Evolutionary conservation across 192 early-diverging fungal species (phyloP), one percentile per base, ranked within the genome.

Genomic region (Coemansia sp.): DNA sequence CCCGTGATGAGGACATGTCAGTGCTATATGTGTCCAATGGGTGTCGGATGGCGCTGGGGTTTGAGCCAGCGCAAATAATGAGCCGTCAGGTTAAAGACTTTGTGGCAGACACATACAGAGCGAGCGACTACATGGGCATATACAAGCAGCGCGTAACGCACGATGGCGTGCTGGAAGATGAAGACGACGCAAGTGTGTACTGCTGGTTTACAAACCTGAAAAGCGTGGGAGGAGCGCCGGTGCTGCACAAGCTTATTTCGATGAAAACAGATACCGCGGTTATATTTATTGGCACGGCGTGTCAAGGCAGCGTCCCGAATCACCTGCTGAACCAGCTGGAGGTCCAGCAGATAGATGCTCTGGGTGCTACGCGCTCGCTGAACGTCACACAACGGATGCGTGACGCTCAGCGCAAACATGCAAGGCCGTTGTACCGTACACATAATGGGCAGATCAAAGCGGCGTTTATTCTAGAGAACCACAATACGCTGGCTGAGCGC

Each of bases 381-480:
- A 44, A 44, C n/a, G 43, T 21, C 1, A 44, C 43, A 1, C 5
- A n/a, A 0, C 12, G 18, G 43, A 64, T 61, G 29, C 52, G 45
- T 18, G 69, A 71, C 5, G 42, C 28, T 16, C 33, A 42, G 10
- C 33, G 48, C 10, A 29, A 21, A 4, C 42, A 14, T n/a, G n/a
- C n/a, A 3, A 58, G 55, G 40, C 62, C 64, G 32, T 35, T 73
- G 43, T 73, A 66, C 29, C 64, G 57, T 44, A 48, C 70, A 48
- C 48, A 47, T 3, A 58, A 47, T 4, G 28, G 45, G 16, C 70
- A 73, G 55, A 29, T 66, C 56, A 73, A 73, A 28, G 70, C 56
- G 12, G 70, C 70, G 11, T 50, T 73, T 54, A 62, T 73, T 22
- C 47, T 73, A 55, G 70, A 73, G 54, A 31, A 31, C 8, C 30